Percentiles rank a stretch among this genome's conserved stretches.
Conservation (phyloP, 345 rosid species). For the Moricandia arvensis region DNA sequence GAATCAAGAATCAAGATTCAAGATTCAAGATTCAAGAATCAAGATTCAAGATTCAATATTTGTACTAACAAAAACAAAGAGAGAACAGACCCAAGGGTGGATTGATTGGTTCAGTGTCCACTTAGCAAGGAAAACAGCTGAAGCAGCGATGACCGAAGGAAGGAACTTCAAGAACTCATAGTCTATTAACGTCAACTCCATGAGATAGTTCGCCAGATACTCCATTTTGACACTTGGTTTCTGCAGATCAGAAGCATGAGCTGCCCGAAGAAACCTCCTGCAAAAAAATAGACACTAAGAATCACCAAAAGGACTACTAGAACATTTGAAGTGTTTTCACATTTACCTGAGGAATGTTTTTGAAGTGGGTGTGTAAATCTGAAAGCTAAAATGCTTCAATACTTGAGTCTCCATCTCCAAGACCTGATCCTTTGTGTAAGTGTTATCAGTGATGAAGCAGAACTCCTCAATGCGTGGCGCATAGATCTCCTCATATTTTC, state of each 20-base stretch:
- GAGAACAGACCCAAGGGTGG: constrained; percentile 76
- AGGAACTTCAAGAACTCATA: too few relatives aligned
- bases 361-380: constrained; percentile 67
- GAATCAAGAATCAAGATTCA: too few relatives aligned
- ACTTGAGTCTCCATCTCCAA: constrained; percentile 67
- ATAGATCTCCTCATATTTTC: constrained; percentile 89
- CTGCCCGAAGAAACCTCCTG: too few relatives aligned
- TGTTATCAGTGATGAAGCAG: constrained; percentile 92
- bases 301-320: neutral
- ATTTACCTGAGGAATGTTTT: constrained; percentile 79
- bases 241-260: too few relatives aligned
- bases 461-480: constrained; percentile 86
- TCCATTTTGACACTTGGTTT: too few relatives aligned
- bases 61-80: constrained; percentile 14
- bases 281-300: neutral
- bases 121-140: too few relatives aligned
- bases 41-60: too few relatives aligned
- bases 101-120: constrained; percentile 23
- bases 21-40: too few relatives aligned
- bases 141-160: too few relatives aligned
- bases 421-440: constrained; percentile 76
- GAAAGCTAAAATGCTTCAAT: constrained; percentile 65
- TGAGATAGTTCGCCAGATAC: too few relatives aligned
- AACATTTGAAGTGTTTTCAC: neutral
- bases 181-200: too few relatives aligned